phyloP scores from a whole-genome alignment of 2,329 filamentous ascomycete species.

The Massarina eburnea region DNA sequence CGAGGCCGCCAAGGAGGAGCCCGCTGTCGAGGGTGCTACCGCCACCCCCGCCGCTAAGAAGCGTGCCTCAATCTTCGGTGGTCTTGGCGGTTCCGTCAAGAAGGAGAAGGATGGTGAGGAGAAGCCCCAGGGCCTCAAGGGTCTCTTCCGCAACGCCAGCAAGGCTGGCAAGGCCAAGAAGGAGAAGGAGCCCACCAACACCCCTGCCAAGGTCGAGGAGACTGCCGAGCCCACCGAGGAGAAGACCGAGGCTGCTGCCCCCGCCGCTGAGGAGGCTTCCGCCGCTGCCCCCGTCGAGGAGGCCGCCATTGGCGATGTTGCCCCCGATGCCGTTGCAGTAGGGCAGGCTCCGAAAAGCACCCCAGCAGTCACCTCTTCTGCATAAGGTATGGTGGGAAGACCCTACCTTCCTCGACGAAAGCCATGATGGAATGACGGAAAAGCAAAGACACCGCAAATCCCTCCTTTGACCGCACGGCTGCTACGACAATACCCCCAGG shows the following conservation, averaged over 20 bases:
- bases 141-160: conserved; percentile 44
- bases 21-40: too few relatives aligned
- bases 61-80: conserved; percentile 82
- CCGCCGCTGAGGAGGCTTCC: conserved; percentile 32
- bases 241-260: conserved; percentile 17
- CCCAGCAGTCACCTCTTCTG: conserved; percentile 44
- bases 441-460: conserved; percentile 43
- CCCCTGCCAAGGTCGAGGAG: conserved; percentile 41
- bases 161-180: conserved; percentile 45
- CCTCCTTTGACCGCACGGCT: conserved; percentile 44
- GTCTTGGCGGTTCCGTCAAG: conserved; percentile 67
- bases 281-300: conserved; percentile 28
- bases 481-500: conserved; percentile 36
- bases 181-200: conserved; percentile 37
- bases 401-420: conserved; percentile 41
- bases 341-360: conserved; percentile 44
- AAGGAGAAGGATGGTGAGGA: conserved; percentile 52
- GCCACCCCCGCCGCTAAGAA: conserved; percentile 66
- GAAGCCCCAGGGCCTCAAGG: conserved; percentile 30
- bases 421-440: conserved; percentile 48
- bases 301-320: conserved; percentile 40
- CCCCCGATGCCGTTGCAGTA: conserved; percentile 42
- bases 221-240: conserved; percentile 30
- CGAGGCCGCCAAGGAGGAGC: conserved; percentile 45
- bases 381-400: conserved; percentile 47